Percentiles rank a stretch among this genome's conserved stretches.
Evolutionary conservation across 2,329 filamentous ascomycete genomes (phyloP).

Genomic region (Epichloe uncinata): DNA sequence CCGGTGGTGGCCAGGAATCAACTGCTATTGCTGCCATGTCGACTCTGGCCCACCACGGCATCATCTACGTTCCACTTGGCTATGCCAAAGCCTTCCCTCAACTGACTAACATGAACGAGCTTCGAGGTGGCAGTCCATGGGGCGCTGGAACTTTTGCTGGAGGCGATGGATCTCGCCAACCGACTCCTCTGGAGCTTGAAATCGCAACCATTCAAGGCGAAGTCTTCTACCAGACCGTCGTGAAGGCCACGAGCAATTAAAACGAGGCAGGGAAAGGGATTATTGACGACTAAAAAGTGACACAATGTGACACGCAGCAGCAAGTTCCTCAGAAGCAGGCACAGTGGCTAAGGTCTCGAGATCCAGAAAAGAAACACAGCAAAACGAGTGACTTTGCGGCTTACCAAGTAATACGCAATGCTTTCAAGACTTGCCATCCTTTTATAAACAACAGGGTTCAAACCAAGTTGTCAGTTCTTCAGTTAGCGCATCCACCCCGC

Average conservation of each 20-base stretch:
- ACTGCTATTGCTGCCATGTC: slow-evolving; percentile 71
- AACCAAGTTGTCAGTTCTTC: no score
- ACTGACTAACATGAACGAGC: slow-evolving; percentile 59
- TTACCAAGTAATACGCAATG: neutral
- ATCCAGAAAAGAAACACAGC: neutral
- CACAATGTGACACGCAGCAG: neutral
- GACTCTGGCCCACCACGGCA: slow-evolving; percentile 83
- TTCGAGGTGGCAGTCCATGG: slow-evolving; percentile 82
- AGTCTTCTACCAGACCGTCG: slow-evolving; percentile 64
- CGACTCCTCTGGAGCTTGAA: slow-evolving; percentile 59
- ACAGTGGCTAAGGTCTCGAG: neutral
- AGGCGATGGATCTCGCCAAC: slow-evolving; percentile 73
- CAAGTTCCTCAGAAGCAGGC: neutral
- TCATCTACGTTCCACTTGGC: slow-evolving; percentile 91
- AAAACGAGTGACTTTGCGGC: neutral
- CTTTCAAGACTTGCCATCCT: neutral
- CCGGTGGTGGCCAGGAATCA: slow-evolving; percentile 85
- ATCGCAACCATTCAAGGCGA: slow-evolving; percentile 75
- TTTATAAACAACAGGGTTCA: no score
- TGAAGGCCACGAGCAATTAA: slow-evolving; percentile 67
- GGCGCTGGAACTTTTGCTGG: slow-evolving; percentile 82
- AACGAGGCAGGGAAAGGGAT: slow-evolving; percentile 37
- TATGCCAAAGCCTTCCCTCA: slow-evolving; percentile 68
- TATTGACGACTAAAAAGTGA: no score
- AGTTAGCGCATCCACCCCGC: no score